A percentile compares a stretch with the other conserved stretches of the same genome.
Evolutionary conservation across 768 basidiomycete species (phyloP).

Genomic region (Fibroporia radiculosa): DNA sequence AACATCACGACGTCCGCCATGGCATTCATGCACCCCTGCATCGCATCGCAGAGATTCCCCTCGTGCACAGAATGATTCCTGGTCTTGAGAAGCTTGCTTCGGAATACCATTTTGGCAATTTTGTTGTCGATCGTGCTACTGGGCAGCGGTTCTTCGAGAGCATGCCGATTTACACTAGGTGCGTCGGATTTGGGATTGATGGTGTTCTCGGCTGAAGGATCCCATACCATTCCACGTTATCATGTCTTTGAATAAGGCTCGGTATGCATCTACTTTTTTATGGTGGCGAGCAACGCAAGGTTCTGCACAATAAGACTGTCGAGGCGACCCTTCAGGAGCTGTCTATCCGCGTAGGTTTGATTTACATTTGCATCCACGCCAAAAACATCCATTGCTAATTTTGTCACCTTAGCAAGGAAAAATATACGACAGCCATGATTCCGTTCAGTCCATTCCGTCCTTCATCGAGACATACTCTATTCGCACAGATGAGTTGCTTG

Average conservation of each 20-base stretch:
- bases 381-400: background rate
- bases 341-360: conserved; percentile 38
- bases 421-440: conserved; percentile 47
- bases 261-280: conserved; percentile 76
- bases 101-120: conserved; percentile 53
- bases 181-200: conserved; percentile 4
- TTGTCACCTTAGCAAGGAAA: conserved; percentile 36
- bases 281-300: conserved; percentile 39
- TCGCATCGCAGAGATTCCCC: conserved; percentile 19
- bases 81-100: conserved; percentile 47
- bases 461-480: conserved; percentile 53
- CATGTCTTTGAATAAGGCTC: conserved; percentile 26
- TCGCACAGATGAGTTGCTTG: conserved; percentile 48
- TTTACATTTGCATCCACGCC: background rate
- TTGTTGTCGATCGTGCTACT: conserved; percentile 39
- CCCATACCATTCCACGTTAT: conserved; percentile 14
- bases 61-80: conserved; percentile 43
- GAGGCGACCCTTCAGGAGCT: conserved; percentile 46
- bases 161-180: conserved; percentile 66
- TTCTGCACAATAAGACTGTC: conserved; percentile 40
- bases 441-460: conserved; percentile 42
- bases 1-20: conserved; percentile 17
- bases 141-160: conserved; percentile 55
- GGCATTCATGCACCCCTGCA: conserved; percentile 30
- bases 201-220: conserved; percentile 3